Evolutionary conservation across 768 basidiomycete species (phyloP).

Genomic region (Mycena capillaripes): DNA sequence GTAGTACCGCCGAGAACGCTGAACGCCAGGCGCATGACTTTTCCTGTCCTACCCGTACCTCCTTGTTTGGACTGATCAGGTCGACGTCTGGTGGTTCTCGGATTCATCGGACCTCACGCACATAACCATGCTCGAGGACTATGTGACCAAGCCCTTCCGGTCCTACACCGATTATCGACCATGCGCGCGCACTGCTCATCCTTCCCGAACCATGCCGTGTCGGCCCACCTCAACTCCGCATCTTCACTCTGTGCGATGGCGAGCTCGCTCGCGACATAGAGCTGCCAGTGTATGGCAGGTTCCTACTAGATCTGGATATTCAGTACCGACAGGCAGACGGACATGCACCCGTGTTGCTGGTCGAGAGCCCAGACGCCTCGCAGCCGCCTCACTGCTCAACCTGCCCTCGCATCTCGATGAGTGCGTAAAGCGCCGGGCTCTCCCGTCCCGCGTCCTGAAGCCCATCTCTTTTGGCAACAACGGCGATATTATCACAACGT

Average conservation of each 20-base stretch:
- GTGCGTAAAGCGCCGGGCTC: too few relatives aligned
- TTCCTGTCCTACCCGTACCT: constrained; percentile 28
- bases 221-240: constrained; percentile 14
- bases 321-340: constrained; percentile 24
- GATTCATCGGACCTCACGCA: constrained; percentile 22
- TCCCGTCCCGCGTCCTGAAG: constrained; percentile 15
- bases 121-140: constrained; percentile 14
- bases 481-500: too few relatives aligned
- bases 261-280: constrained; percentile 20
- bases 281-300: constrained; percentile 11
- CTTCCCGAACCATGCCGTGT: constrained; percentile 18
- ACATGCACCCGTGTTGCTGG: constrained; percentile 20
- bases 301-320: too few relatives aligned
- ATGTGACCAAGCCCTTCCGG: constrained; percentile 14
- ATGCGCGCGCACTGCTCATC: constrained; percentile 20
- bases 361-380: too few relatives aligned
- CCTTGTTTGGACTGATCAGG: constrained; percentile 26
- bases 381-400: too few relatives aligned
- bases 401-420: too few relatives aligned
- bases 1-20: constrained; percentile 16
- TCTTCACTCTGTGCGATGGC: constrained; percentile 23
- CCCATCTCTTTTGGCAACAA: constrained; percentile 22
- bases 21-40: constrained; percentile 22
- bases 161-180: constrained; percentile 24
- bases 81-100: constrained; percentile 27